Base-by-base conservation (phyloP, 2,329 filamentous ascomycete genomes). In the Atkinsonella hypoxylon region DNA sequence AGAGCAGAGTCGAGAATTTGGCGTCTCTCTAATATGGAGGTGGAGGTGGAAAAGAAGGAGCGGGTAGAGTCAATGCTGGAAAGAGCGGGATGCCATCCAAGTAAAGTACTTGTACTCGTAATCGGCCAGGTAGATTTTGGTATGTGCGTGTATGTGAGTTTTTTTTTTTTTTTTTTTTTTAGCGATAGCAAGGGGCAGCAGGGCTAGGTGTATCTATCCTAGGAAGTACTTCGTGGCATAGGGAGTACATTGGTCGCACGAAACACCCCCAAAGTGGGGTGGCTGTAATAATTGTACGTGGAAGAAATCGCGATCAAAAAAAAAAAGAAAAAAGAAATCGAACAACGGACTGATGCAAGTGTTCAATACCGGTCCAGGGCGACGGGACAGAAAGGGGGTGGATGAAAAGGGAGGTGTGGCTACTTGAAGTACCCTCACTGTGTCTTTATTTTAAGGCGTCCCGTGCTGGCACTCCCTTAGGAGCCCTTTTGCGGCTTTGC, bases 1-100 rank as follows among this genome's bases (percentile, higher is more conserved):
- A 47, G 15, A n/a, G 31, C 12, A 47, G 45, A 26, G 31, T 32
- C n/a, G 45, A n/a, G 12, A 36, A 13, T 15, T 26, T 7, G 30
- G 10, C 7, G 17, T 34, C 32, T 18, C 40, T 13, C 48, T 34
- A 50, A 20, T 17, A 45, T 38, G 40, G 26, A 15, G 15, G 22
- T 38, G 40, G 26, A 15, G 15, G 22, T 42, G 45, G 49, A 43
- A 47, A n/a, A 45, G 32, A 44, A 38, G 41, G 41, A 45, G 17
- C 48, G 20, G 22, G 20, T 48, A 15, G 45, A 43, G 48, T 45
- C 48, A 43, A 53, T 15, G 18, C 36, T 51, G 49, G 49, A 38
- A 41, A 51, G 48, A 40, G 51, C 45, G 45, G 48, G 48, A 51
- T 41, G 45, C 34, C 49, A 48, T 48, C 36, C 45, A 47, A 34